A percentile compares a stretch with the other conserved stretches of the same genome.
phyloP scores from a whole-genome alignment of 2,329 filamentous ascomycete species.

The Clonostachys rosea region DNA sequence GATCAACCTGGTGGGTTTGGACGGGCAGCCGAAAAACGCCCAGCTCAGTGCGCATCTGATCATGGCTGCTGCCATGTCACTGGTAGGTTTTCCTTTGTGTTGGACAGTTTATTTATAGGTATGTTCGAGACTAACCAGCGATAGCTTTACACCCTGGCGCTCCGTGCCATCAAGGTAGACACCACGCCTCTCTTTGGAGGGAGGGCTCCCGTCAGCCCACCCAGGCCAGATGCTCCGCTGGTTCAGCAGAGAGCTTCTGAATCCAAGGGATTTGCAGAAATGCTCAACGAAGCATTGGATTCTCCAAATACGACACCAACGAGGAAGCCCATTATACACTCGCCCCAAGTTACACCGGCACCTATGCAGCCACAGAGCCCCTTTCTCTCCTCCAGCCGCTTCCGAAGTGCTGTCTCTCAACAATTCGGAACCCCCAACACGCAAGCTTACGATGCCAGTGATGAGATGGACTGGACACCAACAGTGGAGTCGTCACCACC shows the following conservation, averaged over 20 bases:
- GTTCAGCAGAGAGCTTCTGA: not conserved
- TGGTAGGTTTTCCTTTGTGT: constrained; percentile 35
- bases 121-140: not conserved
- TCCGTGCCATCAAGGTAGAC: constrained; percentile 47
- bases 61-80: constrained; percentile 44
- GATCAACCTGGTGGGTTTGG: constrained; percentile 18
- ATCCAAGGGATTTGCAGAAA: constrained; percentile 1
- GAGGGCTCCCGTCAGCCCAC: no score
- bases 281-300: constrained; percentile 1
- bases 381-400: no score
- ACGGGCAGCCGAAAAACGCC: constrained; percentile 28
- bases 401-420: no score
- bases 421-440: constrained; percentile 7
- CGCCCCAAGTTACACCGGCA: no score
- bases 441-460: constrained; percentile 22
- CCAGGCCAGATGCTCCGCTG: no score
- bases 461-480: constrained; percentile 73
- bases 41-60: constrained; percentile 49
- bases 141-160: constrained; percentile 39
- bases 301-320: not conserved
- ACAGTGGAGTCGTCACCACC: constrained; percentile 21
- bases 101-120: no score
- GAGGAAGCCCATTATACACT: no score
- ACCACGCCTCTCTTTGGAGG: constrained; percentile 46
- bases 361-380: no score